Evolutionary conservation across 257 asterid species (phyloP).

Genomic region (Primulina huaijiensis): DNA sequence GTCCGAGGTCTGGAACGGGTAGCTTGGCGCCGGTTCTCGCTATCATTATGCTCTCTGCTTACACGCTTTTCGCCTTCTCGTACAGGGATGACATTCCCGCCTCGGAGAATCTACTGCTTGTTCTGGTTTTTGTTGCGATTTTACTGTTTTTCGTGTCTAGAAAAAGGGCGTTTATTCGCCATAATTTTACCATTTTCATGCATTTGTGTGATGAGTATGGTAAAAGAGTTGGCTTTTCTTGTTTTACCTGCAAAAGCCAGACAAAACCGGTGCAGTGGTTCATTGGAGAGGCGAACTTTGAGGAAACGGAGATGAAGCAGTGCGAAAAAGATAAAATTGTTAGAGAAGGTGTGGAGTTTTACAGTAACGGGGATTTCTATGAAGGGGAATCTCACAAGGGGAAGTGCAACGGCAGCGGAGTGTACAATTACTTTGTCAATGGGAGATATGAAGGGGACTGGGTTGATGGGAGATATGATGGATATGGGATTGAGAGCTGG

Average conservation of each 20-base stretch:
- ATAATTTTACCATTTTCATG: constrained; percentile 33
- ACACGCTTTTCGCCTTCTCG: constrained; percentile 46
- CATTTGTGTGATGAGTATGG: constrained; percentile 39
- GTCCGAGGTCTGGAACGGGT: constrained; percentile 11
- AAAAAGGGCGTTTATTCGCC: constrained; percentile 40
- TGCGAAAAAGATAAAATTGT: constrained; percentile 29
- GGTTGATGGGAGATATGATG: constrained; percentile 86
- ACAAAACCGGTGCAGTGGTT: constrained; percentile 76
- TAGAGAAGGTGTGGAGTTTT: constrained; percentile 75
- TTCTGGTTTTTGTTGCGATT: constrained; percentile 54
- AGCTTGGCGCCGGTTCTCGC: constrained; percentile 12
- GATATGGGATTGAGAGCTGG: constrained; percentile 90
- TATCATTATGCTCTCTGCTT: constrained; percentile 36
- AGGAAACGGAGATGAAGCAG: constrained; percentile 13
- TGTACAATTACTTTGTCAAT: constrained; percentile 59
- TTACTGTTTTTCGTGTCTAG: constrained; percentile 49
- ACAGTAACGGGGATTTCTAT: constrained; percentile 81
- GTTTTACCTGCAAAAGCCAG: constrained; percentile 33
- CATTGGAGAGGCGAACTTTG: constrained; percentile 56
- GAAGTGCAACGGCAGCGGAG: constrained; percentile 86
- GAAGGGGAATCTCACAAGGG: constrained; percentile 93
- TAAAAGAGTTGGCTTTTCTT: constrained; percentile 35
- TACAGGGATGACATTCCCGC: constrained; percentile 45
- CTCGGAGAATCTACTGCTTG: constrained; percentile 64
- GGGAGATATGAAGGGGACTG: constrained; percentile 95